Evolutionary conservation across 768 basidiomycete genomes (phyloP), one percentile per base, ranked within the genome.

Genomic region (Trametes elegans): DNA sequence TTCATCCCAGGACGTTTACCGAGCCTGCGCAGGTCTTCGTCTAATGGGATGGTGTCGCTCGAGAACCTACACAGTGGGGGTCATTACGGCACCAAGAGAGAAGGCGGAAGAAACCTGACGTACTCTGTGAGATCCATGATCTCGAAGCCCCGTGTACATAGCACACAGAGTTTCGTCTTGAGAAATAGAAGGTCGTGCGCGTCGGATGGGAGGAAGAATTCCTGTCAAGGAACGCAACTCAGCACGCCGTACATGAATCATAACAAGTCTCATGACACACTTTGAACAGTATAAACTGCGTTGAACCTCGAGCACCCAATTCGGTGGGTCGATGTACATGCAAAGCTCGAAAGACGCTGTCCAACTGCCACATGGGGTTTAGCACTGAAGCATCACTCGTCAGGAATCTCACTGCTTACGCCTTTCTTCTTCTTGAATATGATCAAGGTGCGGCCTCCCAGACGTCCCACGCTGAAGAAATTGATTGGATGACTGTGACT

Each of bases 281-380:
- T 46, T 34, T 53, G 35, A 5, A 36, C 7, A 18, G 41, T 9
- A 28, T 21, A 67, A 51, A 79, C 61, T 78, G 62, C 90, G 83
- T 70, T 90, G 94, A 28, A 86, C 74, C 32, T 90, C 78, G 79
- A 95, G 95, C 92, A 91, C 93, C 62, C 5, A 19, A 7, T 95
- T 92, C 7, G 88, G 85, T 49, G 87, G 82, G 19, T n/a, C 83
- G 79, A 14, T 83, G 81, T 3, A 93, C 94, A 60, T 97, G 93
- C 21, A 97, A 78, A 5, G 93, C 90, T 43, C 88, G 87, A 79
- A 98, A 97, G 47, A 95, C 87, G 49, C 90, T 93, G 64, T 94
- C 90, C 58, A 88, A 76, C 78, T 83, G 43, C 27, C 46, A 44
- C 40, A 26, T 24, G 10, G 11, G 10, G 5, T 28, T 32, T 18